Conservation (phyloP, 352 stramenopile species). For the Pythium dissotocum region DNA sequence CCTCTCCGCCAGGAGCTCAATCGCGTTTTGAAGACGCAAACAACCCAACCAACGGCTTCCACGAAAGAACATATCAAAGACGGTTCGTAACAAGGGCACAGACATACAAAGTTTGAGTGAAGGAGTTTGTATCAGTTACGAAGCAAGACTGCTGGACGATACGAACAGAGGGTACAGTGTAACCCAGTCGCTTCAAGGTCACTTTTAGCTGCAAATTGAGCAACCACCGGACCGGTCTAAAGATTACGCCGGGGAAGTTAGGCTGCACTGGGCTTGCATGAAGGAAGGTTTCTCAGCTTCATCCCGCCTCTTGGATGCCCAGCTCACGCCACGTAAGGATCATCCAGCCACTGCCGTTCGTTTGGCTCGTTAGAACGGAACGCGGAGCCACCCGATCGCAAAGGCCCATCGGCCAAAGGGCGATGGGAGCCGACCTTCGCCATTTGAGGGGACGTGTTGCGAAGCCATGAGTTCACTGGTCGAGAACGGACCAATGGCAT, state of each 20-base stretch:
- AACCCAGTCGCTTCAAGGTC: neutral
- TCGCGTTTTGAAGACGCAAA: conserved; percentile 18
- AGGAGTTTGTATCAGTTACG: conserved; percentile 5
- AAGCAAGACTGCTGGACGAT: neutral
- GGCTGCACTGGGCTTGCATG: neutral
- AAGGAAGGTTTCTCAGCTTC: neutral
- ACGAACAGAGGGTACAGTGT: conserved; percentile 1
- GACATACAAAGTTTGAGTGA: conserved; percentile 11
- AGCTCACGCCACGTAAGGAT: neutral
- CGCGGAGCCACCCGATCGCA: neutral
- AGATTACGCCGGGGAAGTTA: neutral
- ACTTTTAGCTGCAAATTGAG: neutral
- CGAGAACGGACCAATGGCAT: conserved; percentile 20
- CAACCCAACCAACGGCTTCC: neutral
- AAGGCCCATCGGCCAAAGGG: neutral
- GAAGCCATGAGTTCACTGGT: conserved; percentile 24
- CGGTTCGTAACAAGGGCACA: conserved; percentile 15
- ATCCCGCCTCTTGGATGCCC: conserved; percentile 13
- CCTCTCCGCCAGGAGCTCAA: conserved; percentile 5
- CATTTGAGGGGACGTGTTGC: conserved; percentile 23
- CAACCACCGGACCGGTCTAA: neutral
- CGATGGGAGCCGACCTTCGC: neutral
- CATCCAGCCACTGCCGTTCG: neutral
- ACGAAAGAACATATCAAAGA: conserved; percentile 1
- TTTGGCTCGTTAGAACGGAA: neutral